Conservation (phyloP, 768 basidiomycete species). For the Tricholomella constricta region DNA sequence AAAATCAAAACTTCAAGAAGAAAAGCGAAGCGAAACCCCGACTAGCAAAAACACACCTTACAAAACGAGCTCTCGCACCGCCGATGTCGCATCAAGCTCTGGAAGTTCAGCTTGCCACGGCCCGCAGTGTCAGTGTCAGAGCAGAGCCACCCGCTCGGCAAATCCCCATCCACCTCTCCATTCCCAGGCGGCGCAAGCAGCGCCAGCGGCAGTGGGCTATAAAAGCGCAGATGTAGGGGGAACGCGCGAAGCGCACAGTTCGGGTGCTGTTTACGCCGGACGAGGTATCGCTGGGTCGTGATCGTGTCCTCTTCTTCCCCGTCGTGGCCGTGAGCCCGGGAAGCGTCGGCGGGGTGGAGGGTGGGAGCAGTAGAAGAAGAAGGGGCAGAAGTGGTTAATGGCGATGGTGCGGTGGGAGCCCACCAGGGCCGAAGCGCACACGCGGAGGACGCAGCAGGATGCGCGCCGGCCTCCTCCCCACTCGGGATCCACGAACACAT, state of each 20-base stretch:
- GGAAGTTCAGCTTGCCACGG: slow-evolving; percentile 53
- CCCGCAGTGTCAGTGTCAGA: too few relatives aligned
- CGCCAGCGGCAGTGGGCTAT: slow-evolving; percentile 19
- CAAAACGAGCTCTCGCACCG: slow-evolving; percentile 45
- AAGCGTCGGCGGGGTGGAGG: neutral
- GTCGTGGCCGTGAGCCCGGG: too few relatives aligned
- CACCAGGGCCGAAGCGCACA: slow-evolving; percentile 27
- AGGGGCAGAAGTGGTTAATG: neutral
- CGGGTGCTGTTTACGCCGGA: slow-evolving; percentile 19
- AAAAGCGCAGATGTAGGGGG: slow-evolving; percentile 3
- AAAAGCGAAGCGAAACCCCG: too few relatives aligned
- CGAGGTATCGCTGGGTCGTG: slow-evolving; percentile 27
- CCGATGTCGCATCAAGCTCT: slow-evolving; percentile 46
- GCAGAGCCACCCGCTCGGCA: slow-evolving; percentile 55
- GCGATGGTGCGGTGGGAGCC: slow-evolving; percentile 18
- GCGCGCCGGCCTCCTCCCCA: slow-evolving; percentile 41
- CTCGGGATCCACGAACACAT: slow-evolving; percentile 51
- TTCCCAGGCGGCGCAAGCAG: slow-evolving; percentile 31
- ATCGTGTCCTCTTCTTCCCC: slow-evolving; percentile 1
- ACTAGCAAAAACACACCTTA: slow-evolving; percentile 35
- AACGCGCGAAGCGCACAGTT: slow-evolving; percentile 9
- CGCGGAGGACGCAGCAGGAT: slow-evolving; percentile 8
- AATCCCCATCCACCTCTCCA: slow-evolving; percentile 31
- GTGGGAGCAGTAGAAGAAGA: neutral
- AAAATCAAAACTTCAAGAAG: neutral